Evolutionary conservation across 768 basidiomycete species (phyloP), one percentile per base, ranked within the genome.

Genomic region (Lentinula sp.): DNA sequence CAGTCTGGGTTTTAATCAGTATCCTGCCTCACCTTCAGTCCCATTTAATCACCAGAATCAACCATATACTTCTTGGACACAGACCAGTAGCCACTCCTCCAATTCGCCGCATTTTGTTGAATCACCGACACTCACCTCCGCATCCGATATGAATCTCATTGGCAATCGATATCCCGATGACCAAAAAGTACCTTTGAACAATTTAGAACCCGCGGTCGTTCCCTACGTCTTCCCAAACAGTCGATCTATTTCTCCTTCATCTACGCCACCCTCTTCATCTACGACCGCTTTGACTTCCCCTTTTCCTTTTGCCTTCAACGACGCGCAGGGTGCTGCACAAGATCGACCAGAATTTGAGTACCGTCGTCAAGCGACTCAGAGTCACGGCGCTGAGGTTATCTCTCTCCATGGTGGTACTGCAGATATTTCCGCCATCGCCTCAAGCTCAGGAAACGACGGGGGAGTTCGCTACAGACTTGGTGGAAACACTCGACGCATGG

Each of bases 191-290:
- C 66, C 78, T 45, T 64, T 85, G 60, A 79, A 76, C 64, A 76
- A 73, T 63, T 70, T 88, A 62, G 81, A 85, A 63, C 71, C 79
- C 23, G 4, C 28, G 28, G 37, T 42, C 12, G 74, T 81, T 10
- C 79, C 84, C 13, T 87, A 88, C 68, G 76, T 83, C 57, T 87
- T 85, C 70, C 76, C 85, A 13, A 77, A 76, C 61, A 90, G 87
- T 70, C 85, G 90, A 54, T 88, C 90, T 16, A 79, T 89, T 65
- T 90, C 90, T 6, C 88, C 89, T 33, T 78, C 81, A 20, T 86
- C 89, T 1, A 85, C 85, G 41, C 81, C 79, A 18, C 76, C 79
- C 57, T 82, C 86, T 8, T 77, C 84, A 7, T 83, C 88, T 33
- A 83, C 88, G 43, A 80, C 85, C 46, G 81, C 85, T 61, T 74